phyloP scores from a whole-genome alignment of 306 rosid genomes.

The Quercus dentata region DNA sequence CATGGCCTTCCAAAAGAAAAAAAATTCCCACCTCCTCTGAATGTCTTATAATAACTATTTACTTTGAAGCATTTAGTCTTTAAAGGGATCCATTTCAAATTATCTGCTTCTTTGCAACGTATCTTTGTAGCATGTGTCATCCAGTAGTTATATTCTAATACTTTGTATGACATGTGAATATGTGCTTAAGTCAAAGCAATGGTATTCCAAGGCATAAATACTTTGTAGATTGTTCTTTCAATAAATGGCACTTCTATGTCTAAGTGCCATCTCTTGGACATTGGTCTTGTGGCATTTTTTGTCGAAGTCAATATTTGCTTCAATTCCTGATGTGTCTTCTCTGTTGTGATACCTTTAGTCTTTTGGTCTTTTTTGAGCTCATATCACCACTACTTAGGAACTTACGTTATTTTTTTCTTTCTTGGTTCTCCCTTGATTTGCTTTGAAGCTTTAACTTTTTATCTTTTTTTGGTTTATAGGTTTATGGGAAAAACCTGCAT shows the following conservation, averaged over 20 bases:
- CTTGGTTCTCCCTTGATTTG: background rate
- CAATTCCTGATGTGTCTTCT: background rate
- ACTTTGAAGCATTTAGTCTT: no score
- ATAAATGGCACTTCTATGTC: background rate
- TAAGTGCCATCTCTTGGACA: background rate
- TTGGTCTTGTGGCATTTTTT: background rate
- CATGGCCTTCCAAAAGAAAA: no score
- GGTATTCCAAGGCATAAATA: background rate
- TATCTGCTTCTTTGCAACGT: no score
- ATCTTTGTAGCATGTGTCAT: no score
- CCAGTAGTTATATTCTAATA: no score
- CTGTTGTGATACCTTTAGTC: background rate
- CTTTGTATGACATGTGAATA: background rate
- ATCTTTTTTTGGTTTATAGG: background rate
- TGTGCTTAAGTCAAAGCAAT: background rate
- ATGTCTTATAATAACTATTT: no score
- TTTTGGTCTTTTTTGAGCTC: background rate
- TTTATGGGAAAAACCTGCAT: background rate
- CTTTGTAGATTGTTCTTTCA: background rate
- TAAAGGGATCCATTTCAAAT: no score
- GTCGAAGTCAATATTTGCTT: background rate
- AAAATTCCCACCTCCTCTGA: no score
- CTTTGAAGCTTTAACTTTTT: background rate
- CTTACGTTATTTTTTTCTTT: background rate
- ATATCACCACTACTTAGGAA: background rate